Conservation (phyloP, 768 basidiomycete species). For the Hypholoma sublateritium region DNA sequence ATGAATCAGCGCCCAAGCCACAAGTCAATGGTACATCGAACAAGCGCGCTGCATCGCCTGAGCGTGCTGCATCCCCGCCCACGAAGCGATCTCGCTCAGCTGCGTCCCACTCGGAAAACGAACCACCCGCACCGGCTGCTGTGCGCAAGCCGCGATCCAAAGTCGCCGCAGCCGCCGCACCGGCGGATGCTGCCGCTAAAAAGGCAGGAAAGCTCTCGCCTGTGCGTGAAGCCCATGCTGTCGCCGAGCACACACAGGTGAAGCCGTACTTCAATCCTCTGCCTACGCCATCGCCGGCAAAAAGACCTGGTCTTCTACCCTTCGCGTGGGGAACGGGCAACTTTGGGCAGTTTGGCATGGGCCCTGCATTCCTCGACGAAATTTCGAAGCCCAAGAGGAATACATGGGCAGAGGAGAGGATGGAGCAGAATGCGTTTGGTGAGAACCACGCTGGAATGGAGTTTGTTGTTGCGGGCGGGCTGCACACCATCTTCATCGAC, state of each 20-base stretch:
- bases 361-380: slow-evolving; percentile 70
- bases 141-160: slow-evolving; percentile 23
- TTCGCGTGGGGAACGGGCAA: slow-evolving; percentile 93
- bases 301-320: slow-evolving; percentile 67
- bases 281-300: slow-evolving; percentile 53
- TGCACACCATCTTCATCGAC: slow-evolving; percentile 88
- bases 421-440: slow-evolving; percentile 70
- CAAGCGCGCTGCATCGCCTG: slow-evolving; percentile 56
- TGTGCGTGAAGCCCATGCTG: slow-evolving; percentile 19
- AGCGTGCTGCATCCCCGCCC: slow-evolving; percentile 40
- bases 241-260: slow-evolving; percentile 24
- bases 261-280: slow-evolving; percentile 68
- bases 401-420: slow-evolving; percentile 73
- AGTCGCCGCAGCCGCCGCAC: slow-evolving; percentile 15
- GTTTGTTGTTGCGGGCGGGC: slow-evolving; percentile 76
- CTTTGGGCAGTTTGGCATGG: slow-evolving; percentile 95
- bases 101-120: slow-evolving; percentile 44
- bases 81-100: slow-evolving; percentile 48
- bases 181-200: slow-evolving; percentile 15
- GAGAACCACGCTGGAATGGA: slow-evolving; percentile 78
- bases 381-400: slow-evolving; percentile 77
- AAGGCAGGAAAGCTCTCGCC: slow-evolving; percentile 21
- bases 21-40: slow-evolving; percentile 31
- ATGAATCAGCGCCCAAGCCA: slow-evolving; percentile 30
- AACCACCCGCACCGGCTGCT: slow-evolving; percentile 26